These are phyloP conservation scores for Scleromitrula shiraiana DNA, from an alignment of 2,329 filamentous ascomycete species.

Conservation along the genomic window DNA sequence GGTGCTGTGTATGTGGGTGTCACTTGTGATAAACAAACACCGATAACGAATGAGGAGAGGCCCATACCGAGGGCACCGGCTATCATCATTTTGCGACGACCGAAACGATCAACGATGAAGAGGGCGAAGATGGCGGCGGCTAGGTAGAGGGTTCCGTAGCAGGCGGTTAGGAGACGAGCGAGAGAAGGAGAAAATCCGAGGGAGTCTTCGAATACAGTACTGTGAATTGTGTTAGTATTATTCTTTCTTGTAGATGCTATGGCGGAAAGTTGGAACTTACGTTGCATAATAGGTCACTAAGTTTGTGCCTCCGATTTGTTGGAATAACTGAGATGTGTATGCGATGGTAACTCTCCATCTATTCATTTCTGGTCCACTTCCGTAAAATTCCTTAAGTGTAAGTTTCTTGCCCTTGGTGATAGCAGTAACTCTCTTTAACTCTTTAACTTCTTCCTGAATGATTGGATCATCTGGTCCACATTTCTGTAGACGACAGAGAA, in stretches of 20 bases:
- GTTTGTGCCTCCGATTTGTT: conserved; percentile 41
- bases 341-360: conserved; percentile 46
- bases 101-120: conserved; percentile 45
- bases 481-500: conserved; percentile 23
- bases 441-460: conserved; percentile 18
- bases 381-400: conserved; percentile 16
- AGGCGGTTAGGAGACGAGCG: conserved; percentile 27
- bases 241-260: no score
- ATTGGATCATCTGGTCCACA: conserved; percentile 8
- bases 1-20: conserved; percentile 34
- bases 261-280: conserved; percentile 45
- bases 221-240: not conserved
- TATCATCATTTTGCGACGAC: conserved; percentile 39
- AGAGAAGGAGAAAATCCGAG: conserved; percentile 49
- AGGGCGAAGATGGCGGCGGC: conserved; percentile 60
- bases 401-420: conserved; percentile 25
- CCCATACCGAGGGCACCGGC: conserved; percentile 45
- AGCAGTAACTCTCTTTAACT: conserved; percentile 30
- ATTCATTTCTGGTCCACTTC: conserved; percentile 38
- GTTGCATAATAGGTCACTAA: conserved; percentile 40
- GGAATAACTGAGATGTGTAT: conserved; percentile 42
- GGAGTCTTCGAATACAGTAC: conserved; percentile 50
- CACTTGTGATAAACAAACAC: conserved; percentile 37
- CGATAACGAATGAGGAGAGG: conserved; percentile 54
- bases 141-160: conserved; percentile 39